Evolutionary conservation across 2,329 filamentous ascomycete species (phyloP).

Genomic region (Truncatella angustata): DNA sequence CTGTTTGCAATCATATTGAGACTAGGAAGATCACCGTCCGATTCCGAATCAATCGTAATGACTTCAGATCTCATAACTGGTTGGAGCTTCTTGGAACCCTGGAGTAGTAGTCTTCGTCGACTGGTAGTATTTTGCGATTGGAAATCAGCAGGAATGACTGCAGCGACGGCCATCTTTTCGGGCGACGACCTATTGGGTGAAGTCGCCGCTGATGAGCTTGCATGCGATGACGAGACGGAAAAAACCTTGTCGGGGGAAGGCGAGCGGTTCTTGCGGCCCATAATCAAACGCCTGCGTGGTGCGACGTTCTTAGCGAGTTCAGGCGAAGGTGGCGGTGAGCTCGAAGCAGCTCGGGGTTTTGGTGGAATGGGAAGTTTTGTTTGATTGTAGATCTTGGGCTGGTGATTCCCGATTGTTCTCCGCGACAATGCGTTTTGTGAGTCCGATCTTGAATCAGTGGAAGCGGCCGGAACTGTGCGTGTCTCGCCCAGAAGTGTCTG

Average conservation of each 20-base stretch:
- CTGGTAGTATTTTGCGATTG: slow-evolving; percentile 1
- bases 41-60: slow-evolving; percentile 17
- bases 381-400: not conserved
- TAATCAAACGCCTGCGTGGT: slow-evolving; percentile 26
- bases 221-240: slow-evolving; percentile 28
- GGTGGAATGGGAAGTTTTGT: not conserved
- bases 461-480: not conserved
- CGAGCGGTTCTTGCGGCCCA: slow-evolving; percentile 25
- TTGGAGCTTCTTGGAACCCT: not conserved
- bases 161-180: slow-evolving; percentile 3
- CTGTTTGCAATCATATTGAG: slow-evolving; percentile 8
- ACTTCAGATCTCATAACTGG: not conserved
- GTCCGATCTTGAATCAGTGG: not conserved
- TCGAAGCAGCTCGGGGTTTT: slow-evolving; percentile 2
- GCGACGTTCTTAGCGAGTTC: slow-evolving; percentile 15
- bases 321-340: slow-evolving; percentile 15
- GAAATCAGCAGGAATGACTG: not conserved
- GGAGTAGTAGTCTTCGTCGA: slow-evolving; percentile 13
- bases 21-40: slow-evolving; percentile 11
- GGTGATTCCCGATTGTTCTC: not conserved
- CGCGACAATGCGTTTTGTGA: not conserved
- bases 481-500: slow-evolving; percentile 9
- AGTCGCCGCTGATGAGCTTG: slow-evolving; percentile 25
- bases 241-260: slow-evolving; percentile 26
- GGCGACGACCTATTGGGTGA: slow-evolving; percentile 15